Percentiles rank a stretch among this genome's conserved stretches.
Evolutionary conservation across 345 rosid species (phyloP).

Genomic region (Passiflora organensis): DNA sequence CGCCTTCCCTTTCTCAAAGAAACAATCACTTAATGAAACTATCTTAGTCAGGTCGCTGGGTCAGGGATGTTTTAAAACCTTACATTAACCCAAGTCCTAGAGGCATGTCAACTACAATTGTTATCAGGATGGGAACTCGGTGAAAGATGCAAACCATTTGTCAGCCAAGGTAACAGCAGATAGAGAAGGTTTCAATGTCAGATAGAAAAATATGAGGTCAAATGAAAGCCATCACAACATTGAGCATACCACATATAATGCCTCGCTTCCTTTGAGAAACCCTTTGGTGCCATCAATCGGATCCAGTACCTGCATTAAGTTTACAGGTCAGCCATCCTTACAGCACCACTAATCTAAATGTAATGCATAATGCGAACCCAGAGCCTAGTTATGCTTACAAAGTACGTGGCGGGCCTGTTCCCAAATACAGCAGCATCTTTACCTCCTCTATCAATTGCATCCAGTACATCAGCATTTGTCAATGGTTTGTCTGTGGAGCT

Average conservation of each 20-base stretch:
- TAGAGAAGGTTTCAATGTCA: background rate
- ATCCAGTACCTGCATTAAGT: slow-evolving; percentile 62
- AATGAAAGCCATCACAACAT: slow-evolving; percentile 2
- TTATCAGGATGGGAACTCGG: too few relatives aligned
- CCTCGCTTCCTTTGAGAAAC: slow-evolving; percentile 66
- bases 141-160: too few relatives aligned
- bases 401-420: slow-evolving; percentile 68
- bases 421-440: slow-evolving; percentile 49
- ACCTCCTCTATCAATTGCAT: slow-evolving; percentile 88
- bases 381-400: slow-evolving; percentile 43
- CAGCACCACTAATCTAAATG: too few relatives aligned
- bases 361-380: background rate
- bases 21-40: too few relatives aligned
- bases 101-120: too few relatives aligned
- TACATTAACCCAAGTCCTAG: too few relatives aligned
- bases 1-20: too few relatives aligned
- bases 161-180: background rate
- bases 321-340: background rate
- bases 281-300: slow-evolving; percentile 91
- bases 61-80: too few relatives aligned
- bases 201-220: background rate
- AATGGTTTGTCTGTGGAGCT: slow-evolving; percentile 35
- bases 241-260: slow-evolving; percentile 71
- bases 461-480: slow-evolving; percentile 56
- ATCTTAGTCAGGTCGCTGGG: too few relatives aligned